Evolutionary conservation across 345 rosid genomes (phyloP).

Genomic region (Euclidium syriacum): DNA sequence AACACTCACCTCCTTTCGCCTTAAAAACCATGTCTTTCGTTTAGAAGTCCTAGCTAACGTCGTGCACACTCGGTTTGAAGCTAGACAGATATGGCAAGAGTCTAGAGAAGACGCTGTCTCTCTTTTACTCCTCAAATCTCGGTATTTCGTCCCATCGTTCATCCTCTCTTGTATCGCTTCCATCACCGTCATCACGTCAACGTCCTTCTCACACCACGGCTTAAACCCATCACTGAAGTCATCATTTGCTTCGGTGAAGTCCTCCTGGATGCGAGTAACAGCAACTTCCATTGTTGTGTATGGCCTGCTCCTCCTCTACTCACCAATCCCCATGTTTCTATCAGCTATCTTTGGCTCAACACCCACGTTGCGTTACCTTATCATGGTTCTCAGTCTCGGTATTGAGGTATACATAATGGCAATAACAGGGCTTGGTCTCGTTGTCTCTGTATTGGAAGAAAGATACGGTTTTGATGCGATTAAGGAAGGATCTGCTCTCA

Average conservation of each 20-base stretch:
- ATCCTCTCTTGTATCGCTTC: constrained; percentile 50
- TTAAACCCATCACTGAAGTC: constrained; percentile 29
- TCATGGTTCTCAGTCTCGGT: constrained; percentile 29
- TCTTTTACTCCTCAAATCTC: constrained; percentile 47
- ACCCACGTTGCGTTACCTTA: constrained; percentile 19
- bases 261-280: constrained; percentile 36
- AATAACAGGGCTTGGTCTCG: constrained; percentile 51
- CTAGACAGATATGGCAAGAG: constrained; percentile 59
- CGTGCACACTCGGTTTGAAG: constrained; percentile 51
- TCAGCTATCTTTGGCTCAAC: constrained; percentile 22
- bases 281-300: constrained; percentile 53
- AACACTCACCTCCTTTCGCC: constrained; percentile 44
- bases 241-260: constrained; percentile 25
- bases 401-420: constrained; percentile 59
- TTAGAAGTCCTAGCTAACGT: constrained; percentile 49
- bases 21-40: constrained; percentile 45
- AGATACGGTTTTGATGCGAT: constrained; percentile 59
- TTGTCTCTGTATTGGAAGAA: constrained; percentile 58
- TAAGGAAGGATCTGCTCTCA: constrained; percentile 38
- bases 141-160: constrained; percentile 45
- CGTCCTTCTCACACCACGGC: constrained; percentile 21
- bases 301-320: constrained; percentile 37
- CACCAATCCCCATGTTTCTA: constrained; percentile 28
- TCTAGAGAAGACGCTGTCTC: constrained; percentile 52
- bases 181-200: constrained; percentile 34